These are phyloP conservation scores for Mycena albidolilacea DNA, from an alignment of 768 basidiomycete species.

Conservation along the genomic window DNA sequence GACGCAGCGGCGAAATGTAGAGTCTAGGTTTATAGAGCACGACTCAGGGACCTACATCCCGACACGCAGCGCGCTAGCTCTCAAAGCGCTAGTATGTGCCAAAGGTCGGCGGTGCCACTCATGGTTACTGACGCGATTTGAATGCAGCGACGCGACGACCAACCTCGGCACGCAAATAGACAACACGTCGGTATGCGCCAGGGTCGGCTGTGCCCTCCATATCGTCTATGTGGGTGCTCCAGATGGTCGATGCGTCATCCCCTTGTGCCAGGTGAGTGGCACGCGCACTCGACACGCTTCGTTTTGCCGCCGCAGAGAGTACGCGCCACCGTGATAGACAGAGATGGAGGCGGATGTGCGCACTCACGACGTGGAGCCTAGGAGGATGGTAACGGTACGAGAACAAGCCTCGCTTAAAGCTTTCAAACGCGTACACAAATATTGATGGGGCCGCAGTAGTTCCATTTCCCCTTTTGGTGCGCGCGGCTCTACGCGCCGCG, in stretches of 20 bases:
- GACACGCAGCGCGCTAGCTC: too few species aligned
- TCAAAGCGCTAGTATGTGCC: too few species aligned
- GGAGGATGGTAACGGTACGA: neutral
- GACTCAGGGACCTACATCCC: too few species aligned
- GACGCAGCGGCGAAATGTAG: too few species aligned
- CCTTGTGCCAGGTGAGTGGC: neutral
- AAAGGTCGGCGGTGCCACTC: neutral
- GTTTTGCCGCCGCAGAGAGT: neutral
- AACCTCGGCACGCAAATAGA: constrained; percentile 1
- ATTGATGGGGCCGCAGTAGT: neutral
- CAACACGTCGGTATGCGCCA: constrained; percentile 9
- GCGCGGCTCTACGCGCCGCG: neutral
- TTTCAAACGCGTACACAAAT: neutral
- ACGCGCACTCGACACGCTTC: neutral
- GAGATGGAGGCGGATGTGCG: neutral
- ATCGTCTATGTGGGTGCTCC: constrained; percentile 1
- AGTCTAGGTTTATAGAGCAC: too few species aligned
- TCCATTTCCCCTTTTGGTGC: constrained; percentile 5
- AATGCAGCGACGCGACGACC: neutral
- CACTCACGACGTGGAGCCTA: neutral
- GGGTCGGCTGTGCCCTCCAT: constrained; percentile 15
- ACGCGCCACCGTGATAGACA: neutral
- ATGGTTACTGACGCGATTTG: neutral
- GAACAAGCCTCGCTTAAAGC: neutral
- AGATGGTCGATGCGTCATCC: constrained; percentile 3